Percentiles rank a stretch among this genome's conserved stretches.
phyloP scores from a whole-genome alignment of 306 rosid species.

The Cicer judaicum region DNA sequence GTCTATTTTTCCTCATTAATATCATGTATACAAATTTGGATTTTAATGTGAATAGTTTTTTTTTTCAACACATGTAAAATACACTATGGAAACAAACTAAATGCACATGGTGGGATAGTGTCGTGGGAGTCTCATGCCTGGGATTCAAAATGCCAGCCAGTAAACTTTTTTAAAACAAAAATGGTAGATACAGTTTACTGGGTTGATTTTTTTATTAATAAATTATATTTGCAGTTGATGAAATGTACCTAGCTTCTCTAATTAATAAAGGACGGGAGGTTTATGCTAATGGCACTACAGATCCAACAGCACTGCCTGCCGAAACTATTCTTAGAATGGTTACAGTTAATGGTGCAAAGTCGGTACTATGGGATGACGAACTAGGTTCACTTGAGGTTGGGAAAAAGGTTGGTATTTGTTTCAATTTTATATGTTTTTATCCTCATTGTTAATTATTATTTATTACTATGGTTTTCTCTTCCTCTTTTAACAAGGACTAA shows the following conservation, averaged over 20 bases:
- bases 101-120: background rate
- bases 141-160: background rate
- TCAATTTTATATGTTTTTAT: constrained; percentile 17
- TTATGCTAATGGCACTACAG: constrained; percentile 61
- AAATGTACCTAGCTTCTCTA: constrained; percentile 87
- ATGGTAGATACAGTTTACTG: background rate
- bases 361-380: constrained; percentile 82
- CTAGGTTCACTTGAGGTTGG: constrained; percentile 90
- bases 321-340: constrained; percentile 77
- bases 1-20: constrained; percentile 3
- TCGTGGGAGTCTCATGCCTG: constrained; percentile 22
- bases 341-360: constrained; percentile 80
- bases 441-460: constrained; percentile 28
- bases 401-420: constrained; percentile 68
- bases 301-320: constrained; percentile 79
- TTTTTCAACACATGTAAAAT: constrained; percentile 29
- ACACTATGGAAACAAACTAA: constrained; percentile 26
- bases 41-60: constrained; percentile 36
- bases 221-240: constrained; percentile 73
- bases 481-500: constrained; percentile 25
- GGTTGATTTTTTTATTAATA: constrained; percentile 41
- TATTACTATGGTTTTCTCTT: constrained; percentile 16
- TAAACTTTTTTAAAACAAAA: background rate
- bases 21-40: constrained; percentile 12
- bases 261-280: constrained; percentile 88